These are phyloP conservation scores for Acanthamoeba castellanii DNA, from an alignment of 208 protist genomes.

Conservation along the genomic window DNA sequence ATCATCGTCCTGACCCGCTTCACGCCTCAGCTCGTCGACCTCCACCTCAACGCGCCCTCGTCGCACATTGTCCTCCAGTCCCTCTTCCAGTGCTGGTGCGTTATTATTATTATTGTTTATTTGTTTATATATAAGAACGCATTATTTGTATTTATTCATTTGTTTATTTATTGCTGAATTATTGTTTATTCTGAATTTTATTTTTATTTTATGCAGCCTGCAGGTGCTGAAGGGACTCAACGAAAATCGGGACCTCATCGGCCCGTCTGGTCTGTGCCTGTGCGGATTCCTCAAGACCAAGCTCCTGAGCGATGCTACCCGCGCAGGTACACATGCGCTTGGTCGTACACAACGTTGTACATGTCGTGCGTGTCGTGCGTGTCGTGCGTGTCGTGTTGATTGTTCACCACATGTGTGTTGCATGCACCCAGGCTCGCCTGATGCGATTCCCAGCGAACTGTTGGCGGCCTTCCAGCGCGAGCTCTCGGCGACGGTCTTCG, in stretches of 20 bases:
- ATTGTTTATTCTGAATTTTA: neutral
- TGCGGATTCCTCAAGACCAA: neutral
- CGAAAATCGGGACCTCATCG: constrained; percentile 46
- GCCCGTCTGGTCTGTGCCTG: constrained; percentile 17
- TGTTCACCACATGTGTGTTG: neutral
- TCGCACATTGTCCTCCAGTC: constrained; percentile 17
- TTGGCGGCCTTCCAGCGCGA: neutral
- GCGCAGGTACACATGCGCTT: neutral
- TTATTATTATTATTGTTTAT: no score
- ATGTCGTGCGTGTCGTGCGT: neutral
- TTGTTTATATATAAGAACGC: no score
- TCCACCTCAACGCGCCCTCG: constrained; percentile 10
- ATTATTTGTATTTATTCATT: neutral
- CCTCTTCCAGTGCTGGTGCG: constrained; percentile 41
- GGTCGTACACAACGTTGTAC: no score
- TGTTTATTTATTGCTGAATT: neutral
- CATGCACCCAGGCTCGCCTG: neutral
- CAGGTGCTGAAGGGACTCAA: constrained; percentile 60
- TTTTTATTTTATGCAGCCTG: neutral
- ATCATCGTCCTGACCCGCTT: constrained; percentile 57
- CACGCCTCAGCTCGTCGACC: constrained; percentile 37
- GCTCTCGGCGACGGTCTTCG: neutral
- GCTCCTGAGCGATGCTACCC: neutral
- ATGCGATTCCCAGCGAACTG: neutral
- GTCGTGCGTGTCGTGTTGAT: neutral